phyloP scores from a whole-genome alignment of 495 filamentous ascomycete genomes.

The Podospora pseudopauciseta region DNA sequence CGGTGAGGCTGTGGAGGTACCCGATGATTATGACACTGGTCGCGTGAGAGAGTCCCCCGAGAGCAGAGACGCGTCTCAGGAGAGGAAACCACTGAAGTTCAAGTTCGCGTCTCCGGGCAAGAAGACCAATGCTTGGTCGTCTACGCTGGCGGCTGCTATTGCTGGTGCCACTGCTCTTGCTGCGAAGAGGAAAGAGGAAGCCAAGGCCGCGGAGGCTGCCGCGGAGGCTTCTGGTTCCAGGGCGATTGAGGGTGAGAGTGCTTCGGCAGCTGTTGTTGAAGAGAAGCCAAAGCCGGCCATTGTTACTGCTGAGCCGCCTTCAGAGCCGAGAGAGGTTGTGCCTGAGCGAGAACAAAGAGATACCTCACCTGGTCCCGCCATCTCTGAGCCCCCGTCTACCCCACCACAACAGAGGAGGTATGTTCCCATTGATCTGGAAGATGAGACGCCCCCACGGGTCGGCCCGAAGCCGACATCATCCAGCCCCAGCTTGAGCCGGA shows the following conservation, averaged over 20 bases:
- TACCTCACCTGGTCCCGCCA: neutral
- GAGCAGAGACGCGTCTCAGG: constrained; percentile 43
- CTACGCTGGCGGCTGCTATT: constrained; percentile 38
- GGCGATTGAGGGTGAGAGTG: neutral
- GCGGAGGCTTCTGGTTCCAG: neutral
- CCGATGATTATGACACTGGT: constrained; percentile 47
- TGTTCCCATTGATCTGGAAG: constrained; percentile 19
- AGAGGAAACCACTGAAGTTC: constrained; percentile 24
- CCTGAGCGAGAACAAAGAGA: constrained; percentile 1
- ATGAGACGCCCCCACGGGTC: constrained; percentile 25
- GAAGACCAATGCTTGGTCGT: constrained; percentile 38
- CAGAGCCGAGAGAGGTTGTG: neutral
- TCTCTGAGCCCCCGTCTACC: neutral
- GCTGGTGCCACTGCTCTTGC: constrained; percentile 31
- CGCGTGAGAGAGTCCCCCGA: constrained; percentile 52
- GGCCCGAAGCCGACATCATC: constrained; percentile 38
- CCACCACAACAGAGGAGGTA: constrained; percentile 3
- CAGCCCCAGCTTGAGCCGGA: constrained; percentile 28
- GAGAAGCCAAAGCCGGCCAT: constrained; percentile 2
- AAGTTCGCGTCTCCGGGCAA: constrained; percentile 27
- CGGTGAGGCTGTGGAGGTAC: constrained; percentile 27
- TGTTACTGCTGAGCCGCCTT: neutral
- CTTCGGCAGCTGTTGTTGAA: constrained; percentile 9
- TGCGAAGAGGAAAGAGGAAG: constrained; percentile 21
- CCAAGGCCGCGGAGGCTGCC: constrained; percentile 16